These are phyloP conservation scores for Isatis lusitanica DNA, from an alignment of 441 rosid species.

Conservation along the genomic window DNA sequence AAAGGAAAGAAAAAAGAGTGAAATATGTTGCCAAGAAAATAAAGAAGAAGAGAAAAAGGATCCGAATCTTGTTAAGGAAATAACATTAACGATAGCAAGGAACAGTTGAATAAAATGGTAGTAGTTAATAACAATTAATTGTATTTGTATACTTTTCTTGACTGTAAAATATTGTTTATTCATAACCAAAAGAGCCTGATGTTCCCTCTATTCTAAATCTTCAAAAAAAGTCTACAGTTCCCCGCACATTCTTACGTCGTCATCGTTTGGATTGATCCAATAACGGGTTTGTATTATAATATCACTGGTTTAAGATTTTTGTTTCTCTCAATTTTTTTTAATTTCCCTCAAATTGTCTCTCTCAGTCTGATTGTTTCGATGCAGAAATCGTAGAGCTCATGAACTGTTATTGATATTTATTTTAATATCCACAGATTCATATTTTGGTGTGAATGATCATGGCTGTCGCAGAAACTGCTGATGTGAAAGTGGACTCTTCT, in stretches of 20 bases:
- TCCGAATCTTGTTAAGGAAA: not conserved
- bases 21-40: not conserved
- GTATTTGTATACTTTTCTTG: not conserved
- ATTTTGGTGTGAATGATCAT: conserved; percentile 42
- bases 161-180: not conserved
- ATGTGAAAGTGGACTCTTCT: conserved; percentile 50
- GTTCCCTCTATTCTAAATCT: not conserved
- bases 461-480: conserved; percentile 78
- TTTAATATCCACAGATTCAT: conserved; percentile 8
- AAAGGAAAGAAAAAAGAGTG: not conserved
- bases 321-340: not conserved
- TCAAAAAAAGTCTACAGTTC: not conserved
- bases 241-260: not conserved
- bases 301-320: not conserved
- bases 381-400: conserved; percentile 13
- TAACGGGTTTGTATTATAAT: not conserved
- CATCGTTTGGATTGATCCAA: not conserved
- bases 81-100: not conserved
- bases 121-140: not conserved
- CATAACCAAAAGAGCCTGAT: not conserved
- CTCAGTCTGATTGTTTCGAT: not conserved
- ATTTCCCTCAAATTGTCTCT: not conserved
- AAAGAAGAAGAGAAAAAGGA: not conserved
- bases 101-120: not conserved
- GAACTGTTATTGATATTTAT: not conserved